Evolutionary conservation across 192 early-diverging fungal genomes (phyloP), one percentile per base, ranked within the genome.

Genomic region (Phycomyces nitens): DNA sequence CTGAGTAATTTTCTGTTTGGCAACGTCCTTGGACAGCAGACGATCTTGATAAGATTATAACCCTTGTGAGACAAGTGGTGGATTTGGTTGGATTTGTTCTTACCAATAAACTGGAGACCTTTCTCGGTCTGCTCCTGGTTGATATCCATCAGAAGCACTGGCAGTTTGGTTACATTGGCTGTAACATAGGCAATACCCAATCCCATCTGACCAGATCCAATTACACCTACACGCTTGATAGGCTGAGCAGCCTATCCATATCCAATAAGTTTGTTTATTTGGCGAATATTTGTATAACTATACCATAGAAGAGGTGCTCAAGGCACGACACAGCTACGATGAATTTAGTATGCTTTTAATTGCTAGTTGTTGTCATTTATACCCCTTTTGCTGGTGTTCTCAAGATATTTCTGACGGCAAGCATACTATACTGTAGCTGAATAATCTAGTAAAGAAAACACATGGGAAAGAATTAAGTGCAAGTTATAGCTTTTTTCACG

Each of bases 201-300:
- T 29, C 90, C 89, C 96, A 99, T 99, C 76, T 99, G 96, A 9
- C 96, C 96, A 16, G 93, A 89, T 49, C 96, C 96, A 57, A 99
- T 82, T 38, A 99, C 89, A 54, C 94, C 94, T 20, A 93, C 70
- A 61, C 80, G 73, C 50, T 80, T 66, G 20, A 73, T 67, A 38
- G 49, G 58, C 24, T 68, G 2, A 3, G 44, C 44, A 11, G 18
- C 3, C 44, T 47, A n/a, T 14, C n/a, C n/a, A n/a, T 47, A 47
- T n/a, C 5, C 11, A 47, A 18, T 34, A 34, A 7, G 29, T 5
- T 34, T 34, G 29, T 34, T 34, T 34, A 34, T 34, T 34, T 34
- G 29, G n/a, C n/a, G n/a, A n/a, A n/a, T n/a, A n/a, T 34, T 34
- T 34, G 29, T 34, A 34, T 7, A n/a, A 34, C 7, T 34, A 34